Evolutionary conservation across 331 rosid genomes (phyloP).

Genomic region (Quercus phellos): DNA sequence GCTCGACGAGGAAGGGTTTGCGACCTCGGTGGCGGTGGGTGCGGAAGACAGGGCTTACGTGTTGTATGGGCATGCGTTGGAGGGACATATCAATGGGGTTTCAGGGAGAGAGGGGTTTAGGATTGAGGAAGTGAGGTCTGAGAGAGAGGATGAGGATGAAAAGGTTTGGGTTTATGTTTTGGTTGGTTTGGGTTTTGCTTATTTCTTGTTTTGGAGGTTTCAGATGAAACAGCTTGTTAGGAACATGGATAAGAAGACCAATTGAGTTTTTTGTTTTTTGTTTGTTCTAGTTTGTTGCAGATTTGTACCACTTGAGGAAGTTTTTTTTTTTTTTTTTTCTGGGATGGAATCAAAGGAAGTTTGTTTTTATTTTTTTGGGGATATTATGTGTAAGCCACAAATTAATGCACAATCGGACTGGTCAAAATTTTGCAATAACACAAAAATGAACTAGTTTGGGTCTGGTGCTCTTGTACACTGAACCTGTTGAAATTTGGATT

Average conservation of each 20-base stretch:
- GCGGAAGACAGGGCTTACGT: constrained; percentile 52
- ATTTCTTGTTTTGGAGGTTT: constrained; percentile 74
- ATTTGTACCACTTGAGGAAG: not conserved
- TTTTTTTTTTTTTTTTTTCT: no score
- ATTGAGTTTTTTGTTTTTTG: constrained; percentile 2
- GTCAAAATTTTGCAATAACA: no score
- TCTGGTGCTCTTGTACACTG: rapidly evolving
- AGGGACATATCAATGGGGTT: constrained; percentile 41
- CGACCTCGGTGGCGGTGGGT: constrained; percentile 51
- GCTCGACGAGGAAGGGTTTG: constrained; percentile 50
- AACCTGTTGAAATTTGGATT: rapidly evolving
- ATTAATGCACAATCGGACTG: no score
- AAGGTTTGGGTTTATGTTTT: constrained; percentile 54
- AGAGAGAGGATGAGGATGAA: constrained; percentile 43
- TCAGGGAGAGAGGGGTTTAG: constrained; percentile 45
- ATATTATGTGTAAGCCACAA: no score
- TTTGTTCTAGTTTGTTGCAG: not conserved
- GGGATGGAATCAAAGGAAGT: not conserved
- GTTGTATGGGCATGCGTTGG: constrained; percentile 41
- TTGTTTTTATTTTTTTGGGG: not conserved
- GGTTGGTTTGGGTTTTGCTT: constrained; percentile 59
- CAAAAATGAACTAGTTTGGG: no score
- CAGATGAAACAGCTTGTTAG: constrained; percentile 55
- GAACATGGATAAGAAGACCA: constrained; percentile 58
- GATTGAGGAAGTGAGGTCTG: constrained; percentile 52